Evolutionary conservation across 2,329 filamentous ascomycete genomes (phyloP), one percentile per base, ranked within the genome.

Genomic region (Sporothrix mexicana): DNA sequence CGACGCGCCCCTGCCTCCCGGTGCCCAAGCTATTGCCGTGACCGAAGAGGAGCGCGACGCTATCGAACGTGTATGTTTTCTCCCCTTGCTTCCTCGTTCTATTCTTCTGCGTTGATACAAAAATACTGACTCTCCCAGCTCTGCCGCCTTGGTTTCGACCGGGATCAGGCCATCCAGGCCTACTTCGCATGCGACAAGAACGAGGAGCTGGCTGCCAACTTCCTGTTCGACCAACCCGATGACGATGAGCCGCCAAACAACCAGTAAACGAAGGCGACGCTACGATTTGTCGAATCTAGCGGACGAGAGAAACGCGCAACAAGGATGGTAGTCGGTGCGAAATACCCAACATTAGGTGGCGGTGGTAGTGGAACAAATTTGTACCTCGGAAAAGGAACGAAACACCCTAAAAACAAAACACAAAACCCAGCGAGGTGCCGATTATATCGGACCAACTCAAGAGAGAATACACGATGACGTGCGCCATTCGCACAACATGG

Each of bases 151-250:
- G 96, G 96, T 49, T 99, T 99, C 81, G 91, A 95, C 78, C 91
- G 95, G 74, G 94, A 98, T 78, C 90, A 94, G 78, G 96, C 96
- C 69, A 97, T 98, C 77, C 95, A 99, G 84, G 96, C 96, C 36
- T 99, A 98, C 84, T 99, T 99, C 81, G 96, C 96, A 47, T 99
- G 96, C 82, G 96, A 99, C 83, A 99, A 98, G 88, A 98, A 99
- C 82, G 96, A 99, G 84, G 96, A 99, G 83, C 87, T 99, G 69
- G 96, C 96, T 0, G 96, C 96, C 76, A 99, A 99, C 84, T 98
- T 98, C 83, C 87, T 99, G 74, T 99, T 99, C 80, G 96, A 99
- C 78, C 94, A 98, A 84, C 95, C 95, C 10, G 94, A 97, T 74
- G 95, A 98, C 66, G 91, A 93, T 49, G 90, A 92, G 73, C 83